Base-by-base conservation (phyloP, 768 basidiomycete species). In the Tulasnella sp. region DNA sequence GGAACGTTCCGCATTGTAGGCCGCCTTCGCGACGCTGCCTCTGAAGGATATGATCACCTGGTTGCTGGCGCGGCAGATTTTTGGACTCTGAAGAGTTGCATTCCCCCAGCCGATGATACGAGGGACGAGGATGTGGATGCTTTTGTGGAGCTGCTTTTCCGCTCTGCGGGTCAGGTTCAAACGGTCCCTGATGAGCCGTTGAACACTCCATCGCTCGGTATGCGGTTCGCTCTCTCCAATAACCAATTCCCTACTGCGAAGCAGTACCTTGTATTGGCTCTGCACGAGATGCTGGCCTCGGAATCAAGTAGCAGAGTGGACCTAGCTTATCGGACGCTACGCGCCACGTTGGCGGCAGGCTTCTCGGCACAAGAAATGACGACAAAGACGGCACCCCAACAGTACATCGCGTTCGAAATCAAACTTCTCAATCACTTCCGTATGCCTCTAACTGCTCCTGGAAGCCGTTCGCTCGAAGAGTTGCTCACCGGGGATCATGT, bases 21-120 rank as follows among this genome's bases (percentile, higher is more conserved):
- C 40, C 88, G 88, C 72, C 84, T 95, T n/a, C 86, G 86, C 2
- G 87, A 89, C 29, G 84, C 88, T 78, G 85, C 89, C 3, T 81
- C 83, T 7, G 82, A 83, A 18, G 82, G 84, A 5, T 82, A 84
- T 13, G 86, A 88, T 70, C 83, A 85, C 18, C 83, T 84, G 75
- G 82, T 83, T 9, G 85, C 86, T 39, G 93, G 93, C 77, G 85
- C 88, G 0, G 84, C 85, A 74, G 85, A 85, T 11, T 95, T 96
- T 83, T 98, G 95, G 95, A 88, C 90, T 51, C 84, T 97, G 82
- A 95, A 94, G 82, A 89, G 90, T 32, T 91, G 88, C 81, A 91
- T 96, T 61, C 93, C 93, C 6, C 75, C 86, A 1, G 80, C 81
- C 6, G 84, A 86, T 0, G 84, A 87, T 39, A 84, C 94, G n/a